These are phyloP conservation scores for Pugionium cornutum DNA, from an alignment of 345 rosid genomes.

Conservation along the genomic window DNA sequence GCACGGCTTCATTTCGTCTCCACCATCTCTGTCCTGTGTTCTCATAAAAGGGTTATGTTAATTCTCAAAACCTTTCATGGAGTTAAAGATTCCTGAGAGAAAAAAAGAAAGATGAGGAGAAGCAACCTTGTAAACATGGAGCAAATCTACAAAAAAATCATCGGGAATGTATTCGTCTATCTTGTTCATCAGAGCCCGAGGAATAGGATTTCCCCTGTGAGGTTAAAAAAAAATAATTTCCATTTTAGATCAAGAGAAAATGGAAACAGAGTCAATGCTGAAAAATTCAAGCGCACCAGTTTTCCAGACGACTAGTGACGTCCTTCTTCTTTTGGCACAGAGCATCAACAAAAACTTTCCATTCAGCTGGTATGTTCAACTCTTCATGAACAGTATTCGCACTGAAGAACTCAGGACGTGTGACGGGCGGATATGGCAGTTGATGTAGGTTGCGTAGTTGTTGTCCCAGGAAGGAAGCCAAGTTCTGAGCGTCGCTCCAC, in stretches of 20 bases:
- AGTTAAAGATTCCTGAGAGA: not conserved
- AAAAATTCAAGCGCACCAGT: constrained; percentile 51
- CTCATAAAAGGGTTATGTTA: not conserved
- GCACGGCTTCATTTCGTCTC: constrained; percentile 51
- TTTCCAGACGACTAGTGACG: constrained; percentile 53
- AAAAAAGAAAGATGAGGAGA: constrained; percentile 9
- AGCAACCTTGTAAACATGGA: constrained; percentile 57
- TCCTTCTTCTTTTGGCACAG: constrained; percentile 56
- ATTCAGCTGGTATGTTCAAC: constrained; percentile 61
- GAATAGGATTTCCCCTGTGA: constrained; percentile 89
- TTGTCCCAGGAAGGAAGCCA: constrained; percentile 80
- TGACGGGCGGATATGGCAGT: constrained; percentile 67
- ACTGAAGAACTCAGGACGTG: constrained; percentile 42
- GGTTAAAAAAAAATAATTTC: constrained; percentile 20
- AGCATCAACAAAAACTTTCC: constrained; percentile 59
- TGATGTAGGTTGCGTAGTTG: constrained; percentile 75
- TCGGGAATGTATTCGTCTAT: constrained; percentile 78
- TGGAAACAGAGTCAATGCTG: not conserved
- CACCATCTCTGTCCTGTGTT: constrained; percentile 52
- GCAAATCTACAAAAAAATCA: constrained; percentile 59
- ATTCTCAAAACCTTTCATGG: not conserved
- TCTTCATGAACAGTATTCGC: constrained; percentile 35
- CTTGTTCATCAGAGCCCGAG: constrained; percentile 56
- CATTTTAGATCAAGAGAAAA: not conserved
- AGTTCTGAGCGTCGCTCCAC: constrained; percentile 55